phyloP scores from a whole-genome alignment of 2,329 filamentous ascomycete genomes.

The Xylariomycetidae sp. region DNA sequence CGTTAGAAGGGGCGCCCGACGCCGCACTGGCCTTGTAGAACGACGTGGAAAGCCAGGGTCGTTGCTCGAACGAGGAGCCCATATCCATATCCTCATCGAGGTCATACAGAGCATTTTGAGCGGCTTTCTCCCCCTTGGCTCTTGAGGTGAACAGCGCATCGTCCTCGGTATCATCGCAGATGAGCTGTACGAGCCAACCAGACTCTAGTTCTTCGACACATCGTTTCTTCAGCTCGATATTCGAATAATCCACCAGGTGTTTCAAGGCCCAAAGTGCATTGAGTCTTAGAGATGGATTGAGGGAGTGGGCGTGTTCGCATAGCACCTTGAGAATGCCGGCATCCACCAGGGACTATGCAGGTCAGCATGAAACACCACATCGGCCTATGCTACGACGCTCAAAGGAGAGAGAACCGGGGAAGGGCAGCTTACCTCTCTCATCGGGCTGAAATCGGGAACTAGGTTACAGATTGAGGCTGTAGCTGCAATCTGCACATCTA shows the following conservation, averaged over 20 bases:
- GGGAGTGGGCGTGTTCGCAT: conserved; percentile 78
- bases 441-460: conserved; percentile 81
- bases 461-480: conserved; percentile 82
- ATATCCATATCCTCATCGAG: conserved; percentile 55
- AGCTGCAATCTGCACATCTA: conserved; percentile 79
- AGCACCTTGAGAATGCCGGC: conserved; percentile 69
- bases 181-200: conserved; percentile 74
- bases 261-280: conserved; percentile 93
- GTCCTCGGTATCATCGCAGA: conserved; percentile 58
- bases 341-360: conserved; percentile 59
- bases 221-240: conserved; percentile 65
- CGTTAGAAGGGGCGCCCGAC: conserved; percentile 10
- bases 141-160: conserved; percentile 37
- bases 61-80: conserved; percentile 40
- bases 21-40: conserved; percentile 11
- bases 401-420: conserved; percentile 16
- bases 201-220: conserved; percentile 73
- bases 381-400: no score
- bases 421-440: conserved; percentile 65
- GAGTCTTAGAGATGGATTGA: conserved; percentile 70
- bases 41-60: conserved; percentile 14
- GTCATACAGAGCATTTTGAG: conserved; percentile 28
- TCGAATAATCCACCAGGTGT: conserved; percentile 71
- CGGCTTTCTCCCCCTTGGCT: conserved; percentile 22
- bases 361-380: conserved; percentile 8